These are phyloP conservation scores for Yarrowia hollandica DNA, from an alignment of 805 yeast genomes.

Conservation along the genomic window DNA sequence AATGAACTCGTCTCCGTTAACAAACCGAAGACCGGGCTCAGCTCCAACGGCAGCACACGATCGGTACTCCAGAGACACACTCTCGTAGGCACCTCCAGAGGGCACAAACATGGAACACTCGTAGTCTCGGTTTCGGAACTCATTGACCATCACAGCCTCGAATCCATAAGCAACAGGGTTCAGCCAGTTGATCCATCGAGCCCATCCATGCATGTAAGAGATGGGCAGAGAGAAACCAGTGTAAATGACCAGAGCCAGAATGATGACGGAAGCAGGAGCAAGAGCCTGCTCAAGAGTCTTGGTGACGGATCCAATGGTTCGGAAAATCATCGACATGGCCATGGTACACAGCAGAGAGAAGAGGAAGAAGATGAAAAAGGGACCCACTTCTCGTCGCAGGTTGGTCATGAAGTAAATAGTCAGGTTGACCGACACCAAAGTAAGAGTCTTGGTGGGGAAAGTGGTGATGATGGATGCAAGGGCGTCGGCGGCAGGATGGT, in stretches of 20 bases:
- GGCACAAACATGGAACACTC: slow-evolving; percentile 48
- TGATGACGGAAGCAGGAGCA: slow-evolving; percentile 48
- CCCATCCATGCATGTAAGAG: slow-evolving; percentile 51
- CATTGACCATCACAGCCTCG: slow-evolving; percentile 50
- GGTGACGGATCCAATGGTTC: slow-evolving; percentile 45
- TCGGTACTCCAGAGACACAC: slow-evolving; percentile 38
- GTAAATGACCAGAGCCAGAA: slow-evolving; percentile 46
- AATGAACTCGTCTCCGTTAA: slow-evolving; percentile 56
- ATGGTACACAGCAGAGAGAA: slow-evolving; percentile 48
- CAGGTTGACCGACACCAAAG: slow-evolving; percentile 50
- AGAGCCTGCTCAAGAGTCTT: slow-evolving; percentile 46
- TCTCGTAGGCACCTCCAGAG: slow-evolving; percentile 46
- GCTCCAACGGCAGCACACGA: slow-evolving; percentile 63
- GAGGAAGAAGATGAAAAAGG: slow-evolving; percentile 53
- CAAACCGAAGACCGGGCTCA: slow-evolving; percentile 50
- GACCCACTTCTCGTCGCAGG: slow-evolving; percentile 54
- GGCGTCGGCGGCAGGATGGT: slow-evolving; percentile 66
- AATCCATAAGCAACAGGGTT: slow-evolving; percentile 50
- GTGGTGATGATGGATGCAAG: slow-evolving; percentile 60
- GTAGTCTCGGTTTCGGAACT: slow-evolving; percentile 44
- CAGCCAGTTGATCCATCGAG: slow-evolving; percentile 51
- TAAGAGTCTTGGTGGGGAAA: slow-evolving; percentile 48
- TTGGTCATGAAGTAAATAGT: slow-evolving; percentile 55
- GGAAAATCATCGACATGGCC: slow-evolving; percentile 56
- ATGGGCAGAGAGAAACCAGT: slow-evolving; percentile 52